A percentile compares a stretch with the other conserved stretches of the same genome.
Evolutionary conservation across 2,329 filamentous ascomycete genomes (phyloP).

Genomic region (Bimuria novae-zelandiae): DNA sequence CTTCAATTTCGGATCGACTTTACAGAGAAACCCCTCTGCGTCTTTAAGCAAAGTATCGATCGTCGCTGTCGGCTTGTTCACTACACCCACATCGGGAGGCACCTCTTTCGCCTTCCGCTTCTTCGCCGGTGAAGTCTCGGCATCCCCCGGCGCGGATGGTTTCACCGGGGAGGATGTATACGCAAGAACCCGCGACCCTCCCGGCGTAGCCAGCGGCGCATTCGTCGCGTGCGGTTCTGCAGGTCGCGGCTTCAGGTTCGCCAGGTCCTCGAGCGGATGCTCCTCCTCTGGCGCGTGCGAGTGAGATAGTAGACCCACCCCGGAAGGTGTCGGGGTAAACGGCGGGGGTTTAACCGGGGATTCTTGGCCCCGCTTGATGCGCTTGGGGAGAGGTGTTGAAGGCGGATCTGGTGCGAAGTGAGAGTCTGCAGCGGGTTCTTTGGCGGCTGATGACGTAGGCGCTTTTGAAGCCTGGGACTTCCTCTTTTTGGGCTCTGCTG

Average conservation of each 20-base stretch:
- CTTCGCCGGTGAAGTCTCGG: conserved; percentile 44
- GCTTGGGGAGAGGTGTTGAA: conserved; percentile 40
- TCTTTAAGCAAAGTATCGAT: conserved; percentile 74
- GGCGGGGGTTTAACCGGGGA: conserved; percentile 29
- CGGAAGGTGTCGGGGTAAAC: conserved; percentile 54
- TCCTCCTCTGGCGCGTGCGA: conserved; percentile 19
- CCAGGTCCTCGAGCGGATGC: conserved; percentile 32
- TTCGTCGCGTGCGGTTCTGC: conserved; percentile 70
- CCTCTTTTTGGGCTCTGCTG: conserved; percentile 15
- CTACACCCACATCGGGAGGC: conserved; percentile 36
- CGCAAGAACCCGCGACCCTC: conserved; percentile 66
- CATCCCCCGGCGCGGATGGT: conserved; percentile 39
- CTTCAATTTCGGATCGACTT: conserved; percentile 72
- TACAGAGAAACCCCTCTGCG: conserved; percentile 74
- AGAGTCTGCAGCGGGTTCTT: conserved; percentile 2
- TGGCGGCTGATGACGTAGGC: conserved; percentile 4
- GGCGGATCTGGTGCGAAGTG: conserved; percentile 13
- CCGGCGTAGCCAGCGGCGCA: conserved; percentile 71
- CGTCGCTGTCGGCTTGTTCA: conserved; percentile 56
- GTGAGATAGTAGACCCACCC: conserved; percentile 53
- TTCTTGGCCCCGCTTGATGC: conserved; percentile 22
- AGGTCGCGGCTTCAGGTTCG: conserved; percentile 53
- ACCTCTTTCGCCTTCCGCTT: conserved; percentile 47
- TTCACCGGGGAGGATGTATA: conserved; percentile 45
- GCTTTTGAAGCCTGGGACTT: conserved; percentile 27